phyloP scores from a whole-genome alignment of 306 rosid species.

The Spatholobus suberectus region DNA sequence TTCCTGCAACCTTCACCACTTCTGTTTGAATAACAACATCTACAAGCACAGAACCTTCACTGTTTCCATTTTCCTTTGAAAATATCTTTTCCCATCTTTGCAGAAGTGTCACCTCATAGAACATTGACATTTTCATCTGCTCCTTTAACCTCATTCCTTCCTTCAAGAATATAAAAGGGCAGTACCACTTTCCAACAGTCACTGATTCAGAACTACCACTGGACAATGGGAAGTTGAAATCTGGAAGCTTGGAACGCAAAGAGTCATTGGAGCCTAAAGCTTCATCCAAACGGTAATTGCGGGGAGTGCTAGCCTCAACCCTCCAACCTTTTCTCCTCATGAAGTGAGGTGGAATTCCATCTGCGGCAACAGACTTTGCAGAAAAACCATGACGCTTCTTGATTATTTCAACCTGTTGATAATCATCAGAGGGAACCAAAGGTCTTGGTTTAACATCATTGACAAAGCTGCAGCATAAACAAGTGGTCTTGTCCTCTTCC shows the following conservation, averaged over 20 bases:
- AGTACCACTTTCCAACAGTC: conserved; percentile 59
- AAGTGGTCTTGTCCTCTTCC: conserved; percentile 43
- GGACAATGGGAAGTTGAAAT: conserved; percentile 35
- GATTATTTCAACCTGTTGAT: conserved; percentile 49
- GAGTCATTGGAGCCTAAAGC: conserved; percentile 54
- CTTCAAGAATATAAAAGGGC: conserved; percentile 58
- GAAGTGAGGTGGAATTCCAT: conserved; percentile 51
- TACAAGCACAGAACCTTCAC: conserved; percentile 25
- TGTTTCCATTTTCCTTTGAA: not conserved
- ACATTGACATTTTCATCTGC: conserved; percentile 45
- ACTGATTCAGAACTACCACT: conserved; percentile 22
- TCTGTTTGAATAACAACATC: conserved; percentile 50
- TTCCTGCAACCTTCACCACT: conserved; percentile 37
- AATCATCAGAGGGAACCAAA: conserved; percentile 38
- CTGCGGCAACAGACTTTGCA: conserved; percentile 42
- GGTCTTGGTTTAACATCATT: conserved; percentile 36
- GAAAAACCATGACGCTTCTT: conserved; percentile 27
- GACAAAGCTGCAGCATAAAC: conserved; percentile 5
- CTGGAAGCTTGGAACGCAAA: conserved; percentile 46
- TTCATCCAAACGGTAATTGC: conserved; percentile 41
- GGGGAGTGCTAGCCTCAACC: conserved; percentile 6
- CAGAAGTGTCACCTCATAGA: conserved; percentile 53
- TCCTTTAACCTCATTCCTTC: conserved; percentile 45
- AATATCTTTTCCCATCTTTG: conserved; percentile 59
- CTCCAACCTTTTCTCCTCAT: conserved; percentile 50